Evolutionary conservation across 495 filamentous ascomycete genomes (phyloP), one percentile per base, ranked within the genome.

Genomic region (Penicillium bovifimosum): DNA sequence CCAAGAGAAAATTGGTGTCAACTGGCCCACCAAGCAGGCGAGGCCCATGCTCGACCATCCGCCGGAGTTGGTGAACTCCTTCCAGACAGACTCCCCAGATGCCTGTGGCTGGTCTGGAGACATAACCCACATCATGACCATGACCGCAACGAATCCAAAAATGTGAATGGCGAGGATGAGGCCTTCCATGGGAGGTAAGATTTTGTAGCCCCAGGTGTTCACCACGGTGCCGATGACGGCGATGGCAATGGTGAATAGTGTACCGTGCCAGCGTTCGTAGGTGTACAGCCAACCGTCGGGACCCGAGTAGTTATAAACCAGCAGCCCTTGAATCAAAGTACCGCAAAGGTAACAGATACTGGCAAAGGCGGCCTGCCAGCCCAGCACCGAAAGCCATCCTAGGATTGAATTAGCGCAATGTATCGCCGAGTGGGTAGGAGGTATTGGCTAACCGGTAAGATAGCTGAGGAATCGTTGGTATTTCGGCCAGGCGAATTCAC

Each of bases 381-480:
- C 70, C 41, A 76, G 53, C 16, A 69, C 63, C 10, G 71, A 74
- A 33, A 78, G 58, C 77, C 76, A 80, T 10, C 76, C 73, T 72
- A 36, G 18, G 20, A 14, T 5, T 7, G 14, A 6, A 50, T 54
- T 26, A 54, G 48, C 18, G 9, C 17, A 9, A n/a, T 29, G n/a
- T 18, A 36, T 31, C 20, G 13, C 29, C 27, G 9, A 9, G 10
- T 31, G 41, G 16, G 11, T n/a, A n/a, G 6, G 11, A 28, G 5
- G 26, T 20, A 16, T 24, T 3, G 10, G 2, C 50, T 33, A 55
- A 70, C 68, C 76, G 20, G 66, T 70, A 9, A 71, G 51, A 52
- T 79, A 80, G 32, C 70, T 76, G 36, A 77, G 53, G 17, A 67
- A 62, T 14, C 72, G 72, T 58, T 78, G 74, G 33, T 49, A 72